These are phyloP conservation scores for Filobasidium uniguttulatum DNA, from an alignment of 1,284 basidiomycete species.

Conservation along the genomic window DNA sequence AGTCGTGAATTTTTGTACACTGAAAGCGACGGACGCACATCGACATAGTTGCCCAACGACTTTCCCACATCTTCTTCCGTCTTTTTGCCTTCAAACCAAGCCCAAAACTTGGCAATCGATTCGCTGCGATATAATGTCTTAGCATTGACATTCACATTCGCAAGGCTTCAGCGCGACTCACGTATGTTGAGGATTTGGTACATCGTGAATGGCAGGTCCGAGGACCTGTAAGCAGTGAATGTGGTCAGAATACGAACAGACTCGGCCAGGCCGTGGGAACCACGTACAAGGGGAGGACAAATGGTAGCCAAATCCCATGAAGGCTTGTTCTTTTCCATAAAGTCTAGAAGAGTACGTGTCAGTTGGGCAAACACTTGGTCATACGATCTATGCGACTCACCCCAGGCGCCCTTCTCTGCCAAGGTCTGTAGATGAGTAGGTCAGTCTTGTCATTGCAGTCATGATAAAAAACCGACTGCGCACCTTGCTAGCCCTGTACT, in stretches of 20 bases:
- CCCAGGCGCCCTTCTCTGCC: constrained; percentile 46
- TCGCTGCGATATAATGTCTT: background rate
- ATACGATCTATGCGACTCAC: constrained; percentile 16
- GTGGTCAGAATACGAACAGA: background rate
- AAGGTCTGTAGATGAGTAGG: constrained; percentile 43
- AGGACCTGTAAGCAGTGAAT: constrained; percentile 18
- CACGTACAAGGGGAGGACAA: constrained; percentile 43
- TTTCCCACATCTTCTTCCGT: constrained; percentile 30
- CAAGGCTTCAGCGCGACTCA: no score
- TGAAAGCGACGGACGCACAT: constrained; percentile 42
- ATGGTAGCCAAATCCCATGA: constrained; percentile 47
- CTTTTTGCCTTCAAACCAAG: constrained; percentile 35
- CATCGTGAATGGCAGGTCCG: constrained; percentile 44
- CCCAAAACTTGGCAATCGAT: constrained; percentile 29
- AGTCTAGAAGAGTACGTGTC: constrained; percentile 32
- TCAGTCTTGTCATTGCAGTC: background rate
- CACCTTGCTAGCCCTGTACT: constrained; percentile 43
- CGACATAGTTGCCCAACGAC: constrained; percentile 42
- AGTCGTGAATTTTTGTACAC: background rate
- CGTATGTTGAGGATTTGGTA: no score
- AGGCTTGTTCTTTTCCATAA: constrained; percentile 45
- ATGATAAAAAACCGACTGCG: background rate
- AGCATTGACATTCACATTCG: no score
- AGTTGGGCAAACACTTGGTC: constrained; percentile 1
- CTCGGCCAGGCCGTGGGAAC: background rate